These are phyloP conservation scores for Colletotrichum orchidophilum DNA, from an alignment of 2,329 filamentous ascomycete species.

Conservation along the genomic window DNA sequence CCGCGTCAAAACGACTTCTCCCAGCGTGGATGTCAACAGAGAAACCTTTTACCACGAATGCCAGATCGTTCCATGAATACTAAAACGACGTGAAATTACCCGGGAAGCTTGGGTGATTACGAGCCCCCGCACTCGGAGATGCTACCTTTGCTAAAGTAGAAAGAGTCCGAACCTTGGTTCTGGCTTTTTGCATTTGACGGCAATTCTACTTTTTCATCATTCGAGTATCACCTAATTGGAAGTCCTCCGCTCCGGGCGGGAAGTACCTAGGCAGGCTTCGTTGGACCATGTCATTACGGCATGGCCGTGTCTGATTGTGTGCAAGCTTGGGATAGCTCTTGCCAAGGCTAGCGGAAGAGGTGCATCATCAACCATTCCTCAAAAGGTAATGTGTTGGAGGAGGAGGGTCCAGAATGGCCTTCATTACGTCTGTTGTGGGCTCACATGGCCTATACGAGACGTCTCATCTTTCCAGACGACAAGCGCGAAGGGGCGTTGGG, in stretches of 20 bases:
- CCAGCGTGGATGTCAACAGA: conserved; percentile 5
- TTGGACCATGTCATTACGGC: not conserved
- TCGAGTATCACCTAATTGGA: too few relatives aligned
- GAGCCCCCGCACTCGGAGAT: too few relatives aligned
- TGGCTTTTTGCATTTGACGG: too few relatives aligned
- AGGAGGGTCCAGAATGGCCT: not conserved
- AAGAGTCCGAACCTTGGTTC: too few relatives aligned
- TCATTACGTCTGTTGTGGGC: conserved; percentile 26
- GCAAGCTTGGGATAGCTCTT: not conserved
- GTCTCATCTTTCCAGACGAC: conserved; percentile 15
- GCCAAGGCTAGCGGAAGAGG: not conserved
- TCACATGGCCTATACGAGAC: conserved; percentile 17
- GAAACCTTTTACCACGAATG: too few relatives aligned
- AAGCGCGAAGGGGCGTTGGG: not conserved
- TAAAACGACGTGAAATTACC: too few relatives aligned
- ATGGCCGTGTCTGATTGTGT: not conserved
- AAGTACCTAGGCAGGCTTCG: too few relatives aligned
- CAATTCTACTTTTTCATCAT: too few relatives aligned
- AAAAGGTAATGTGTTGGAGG: not conserved
- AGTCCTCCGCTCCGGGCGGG: too few relatives aligned
- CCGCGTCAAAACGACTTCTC: not conserved
- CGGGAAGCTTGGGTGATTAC: too few relatives aligned
- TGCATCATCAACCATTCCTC: conserved; percentile 17
- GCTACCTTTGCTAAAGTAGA: too few relatives aligned
- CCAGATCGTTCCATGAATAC: too few relatives aligned